phyloP scores from a whole-genome alignment of 768 basidiomycete species.

The Lactarius indigo region DNA sequence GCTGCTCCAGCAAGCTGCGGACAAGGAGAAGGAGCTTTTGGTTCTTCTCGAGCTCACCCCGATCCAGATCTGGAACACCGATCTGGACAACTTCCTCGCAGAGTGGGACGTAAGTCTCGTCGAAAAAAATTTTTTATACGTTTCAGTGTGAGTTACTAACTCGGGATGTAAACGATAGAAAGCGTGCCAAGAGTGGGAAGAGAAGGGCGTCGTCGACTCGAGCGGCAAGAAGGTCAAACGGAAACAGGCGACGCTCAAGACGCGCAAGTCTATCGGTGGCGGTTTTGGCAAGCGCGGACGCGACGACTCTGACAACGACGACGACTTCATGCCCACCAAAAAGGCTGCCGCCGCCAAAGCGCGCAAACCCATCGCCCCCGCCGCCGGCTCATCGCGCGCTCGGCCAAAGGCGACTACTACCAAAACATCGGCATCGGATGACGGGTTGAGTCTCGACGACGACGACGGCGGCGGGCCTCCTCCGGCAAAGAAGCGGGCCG shows the following conservation, averaged over 20 bases:
- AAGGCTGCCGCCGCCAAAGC: constrained; percentile 42
- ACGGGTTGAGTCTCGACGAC: constrained; percentile 20
- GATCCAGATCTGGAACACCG: constrained; percentile 83
- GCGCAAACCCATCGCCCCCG: constrained; percentile 30
- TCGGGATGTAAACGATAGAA: constrained; percentile 31
- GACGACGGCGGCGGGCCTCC: constrained; percentile 15
- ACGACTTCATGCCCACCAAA: constrained; percentile 50
- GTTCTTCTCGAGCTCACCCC: constrained; percentile 73
- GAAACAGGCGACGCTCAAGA: constrained; percentile 53
- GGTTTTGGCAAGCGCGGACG: constrained; percentile 35
- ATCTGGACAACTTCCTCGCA: constrained; percentile 77
- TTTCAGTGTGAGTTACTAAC: too few relatives aligned
- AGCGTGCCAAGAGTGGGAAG: constrained; percentile 42
- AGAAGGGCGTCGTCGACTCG: constrained; percentile 44
- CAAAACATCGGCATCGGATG: constrained; percentile 26
- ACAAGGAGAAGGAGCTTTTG: constrained; percentile 81
- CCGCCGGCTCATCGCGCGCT: constrained; percentile 29
- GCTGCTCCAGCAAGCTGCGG: constrained; percentile 71
- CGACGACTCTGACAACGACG: constrained; percentile 43
- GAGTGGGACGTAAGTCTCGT: constrained; percentile 74
- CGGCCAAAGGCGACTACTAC: constrained; percentile 36
- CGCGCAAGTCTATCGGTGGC: constrained; percentile 45
- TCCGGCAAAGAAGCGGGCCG: constrained; percentile 27
- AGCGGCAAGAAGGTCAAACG: constrained; percentile 53
- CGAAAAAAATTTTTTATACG: too few relatives aligned